These are phyloP conservation scores for Papiliotrema fonsecae DNA, from an alignment of 1,284 basidiomycete genomes.

Conservation along the genomic window DNA sequence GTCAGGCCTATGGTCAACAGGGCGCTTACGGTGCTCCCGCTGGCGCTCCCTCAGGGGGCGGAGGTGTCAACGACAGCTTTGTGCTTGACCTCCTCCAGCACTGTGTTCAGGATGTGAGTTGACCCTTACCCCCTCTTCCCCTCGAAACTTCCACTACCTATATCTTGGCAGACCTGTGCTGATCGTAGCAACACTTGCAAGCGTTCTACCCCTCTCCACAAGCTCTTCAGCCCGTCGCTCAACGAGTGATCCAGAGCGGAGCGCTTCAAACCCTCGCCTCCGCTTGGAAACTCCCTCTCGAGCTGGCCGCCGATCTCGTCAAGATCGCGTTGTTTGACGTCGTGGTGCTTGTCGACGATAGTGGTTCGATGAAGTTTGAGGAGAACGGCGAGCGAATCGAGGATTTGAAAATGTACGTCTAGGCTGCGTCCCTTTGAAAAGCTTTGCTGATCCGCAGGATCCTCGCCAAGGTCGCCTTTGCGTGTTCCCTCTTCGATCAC, in stretches of 20 bases:
- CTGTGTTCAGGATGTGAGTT: constrained; percentile 46
- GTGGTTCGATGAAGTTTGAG: constrained; percentile 48
- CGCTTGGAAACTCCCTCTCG: constrained; percentile 49
- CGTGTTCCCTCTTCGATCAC: constrained; percentile 48
- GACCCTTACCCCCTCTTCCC: not conserved
- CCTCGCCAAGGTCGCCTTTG: constrained; percentile 45
- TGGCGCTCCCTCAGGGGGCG: constrained; percentile 16
- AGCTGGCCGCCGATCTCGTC: constrained; percentile 48
- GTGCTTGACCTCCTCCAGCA: constrained; percentile 30
- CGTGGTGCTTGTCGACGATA: constrained; percentile 48
- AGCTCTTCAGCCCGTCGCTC: constrained; percentile 45
- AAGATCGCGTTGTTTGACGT: constrained; percentile 49
- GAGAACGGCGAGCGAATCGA: constrained; percentile 25
- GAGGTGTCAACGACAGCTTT: constrained; percentile 26
- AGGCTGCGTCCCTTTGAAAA: too few species aligned
- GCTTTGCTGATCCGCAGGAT: constrained; percentile 23
- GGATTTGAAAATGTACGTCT: constrained; percentile 27
- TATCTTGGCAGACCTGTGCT: not conserved
- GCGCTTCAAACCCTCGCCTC: constrained; percentile 43
- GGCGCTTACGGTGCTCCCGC: constrained; percentile 17
- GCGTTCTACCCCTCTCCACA: constrained; percentile 49
- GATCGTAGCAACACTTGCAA: constrained; percentile 44
- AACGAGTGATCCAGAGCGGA: constrained; percentile 44
- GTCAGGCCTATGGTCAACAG: constrained; percentile 6
- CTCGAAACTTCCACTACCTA: not conserved